These are phyloP conservation scores for Dactylellina drechsleri DNA, from an alignment of 2,329 filamentous ascomycete genomes.

Conservation along the genomic window DNA sequence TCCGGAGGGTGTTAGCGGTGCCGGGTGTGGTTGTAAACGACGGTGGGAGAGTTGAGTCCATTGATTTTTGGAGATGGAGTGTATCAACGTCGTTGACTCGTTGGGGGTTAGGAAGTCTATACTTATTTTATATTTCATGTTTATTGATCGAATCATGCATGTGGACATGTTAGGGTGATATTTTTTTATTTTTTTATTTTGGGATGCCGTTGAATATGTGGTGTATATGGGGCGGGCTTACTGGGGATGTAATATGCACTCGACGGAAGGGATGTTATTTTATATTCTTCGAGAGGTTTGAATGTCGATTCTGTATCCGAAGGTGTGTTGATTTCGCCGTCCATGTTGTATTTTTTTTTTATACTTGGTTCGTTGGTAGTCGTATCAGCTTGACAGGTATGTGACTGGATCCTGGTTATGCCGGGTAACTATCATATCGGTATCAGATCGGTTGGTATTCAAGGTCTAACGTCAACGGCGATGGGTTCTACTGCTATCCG, in stretches of 20 bases:
- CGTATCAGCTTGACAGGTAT: no score
- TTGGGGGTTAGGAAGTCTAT: conserved; percentile 41
- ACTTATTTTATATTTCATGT: background rate
- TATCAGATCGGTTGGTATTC: conserved; percentile 1
- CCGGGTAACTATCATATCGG: background rate
- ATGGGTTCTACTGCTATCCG: no score
- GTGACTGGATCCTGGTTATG: no score
- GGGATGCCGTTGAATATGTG: background rate
- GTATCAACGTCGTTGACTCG: conserved; percentile 64
- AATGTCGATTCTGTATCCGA: background rate
- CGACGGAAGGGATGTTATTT: conserved; percentile 16
- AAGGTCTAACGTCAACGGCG: no score
- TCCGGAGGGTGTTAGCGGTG: conserved; percentile 77
- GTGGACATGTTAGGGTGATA: no score
- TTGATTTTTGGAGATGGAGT: conserved; percentile 69
- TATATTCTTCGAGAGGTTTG: conserved; percentile 30
- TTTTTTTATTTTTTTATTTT: no score
- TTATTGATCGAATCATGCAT: background rate
- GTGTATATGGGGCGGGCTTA: background rate
- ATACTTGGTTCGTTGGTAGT: background rate
- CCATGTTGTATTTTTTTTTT: conserved; percentile 44
- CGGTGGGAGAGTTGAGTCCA: conserved; percentile 92
- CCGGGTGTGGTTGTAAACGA: conserved; percentile 89
- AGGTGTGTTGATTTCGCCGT: conserved; percentile 18
- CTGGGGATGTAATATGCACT: conserved; percentile 50